Evolutionary conservation across 352 stramenopile genomes (phyloP).

Genomic region (Aphanomyces invadans): DNA sequence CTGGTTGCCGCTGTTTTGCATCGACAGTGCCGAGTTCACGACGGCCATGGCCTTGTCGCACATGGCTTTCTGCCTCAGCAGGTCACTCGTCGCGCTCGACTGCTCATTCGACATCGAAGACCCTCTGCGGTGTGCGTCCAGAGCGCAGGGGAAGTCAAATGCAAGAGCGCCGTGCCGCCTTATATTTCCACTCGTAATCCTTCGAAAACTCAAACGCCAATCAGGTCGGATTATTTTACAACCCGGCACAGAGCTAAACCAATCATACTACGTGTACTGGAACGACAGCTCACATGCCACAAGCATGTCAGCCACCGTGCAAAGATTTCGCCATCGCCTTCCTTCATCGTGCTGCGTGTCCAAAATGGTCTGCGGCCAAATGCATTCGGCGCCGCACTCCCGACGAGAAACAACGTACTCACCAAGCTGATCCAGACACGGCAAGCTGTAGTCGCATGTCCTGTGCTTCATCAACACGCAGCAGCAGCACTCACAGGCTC

Average conservation of each 20-base stretch:
- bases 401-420: no score
- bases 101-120: neutral
- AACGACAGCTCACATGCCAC: no score
- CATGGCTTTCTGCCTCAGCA: conserved; percentile 37
- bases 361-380: no score
- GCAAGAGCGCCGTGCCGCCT: neutral
- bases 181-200: neutral
- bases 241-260: neutral
- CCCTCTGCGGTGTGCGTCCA: neutral
- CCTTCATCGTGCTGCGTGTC: no score
- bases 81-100: conserved; percentile 5
- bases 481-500: no score
- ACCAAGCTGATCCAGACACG: no score
- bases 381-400: no score
- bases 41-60: conserved; percentile 36
- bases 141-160: neutral
- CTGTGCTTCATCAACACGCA: no score
- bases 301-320: no score
- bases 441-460: no score
- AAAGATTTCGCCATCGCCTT: no score
- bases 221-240: neutral
- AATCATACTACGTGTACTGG: no score
- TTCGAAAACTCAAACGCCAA: neutral
- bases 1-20: conserved; percentile 29
- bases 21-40: conserved; percentile 33